Percentiles rank a stretch among this genome's conserved stretches.
Conservation (phyloP, 371 early-diverging fungal genomes). For the Mortierella sp. region DNA sequence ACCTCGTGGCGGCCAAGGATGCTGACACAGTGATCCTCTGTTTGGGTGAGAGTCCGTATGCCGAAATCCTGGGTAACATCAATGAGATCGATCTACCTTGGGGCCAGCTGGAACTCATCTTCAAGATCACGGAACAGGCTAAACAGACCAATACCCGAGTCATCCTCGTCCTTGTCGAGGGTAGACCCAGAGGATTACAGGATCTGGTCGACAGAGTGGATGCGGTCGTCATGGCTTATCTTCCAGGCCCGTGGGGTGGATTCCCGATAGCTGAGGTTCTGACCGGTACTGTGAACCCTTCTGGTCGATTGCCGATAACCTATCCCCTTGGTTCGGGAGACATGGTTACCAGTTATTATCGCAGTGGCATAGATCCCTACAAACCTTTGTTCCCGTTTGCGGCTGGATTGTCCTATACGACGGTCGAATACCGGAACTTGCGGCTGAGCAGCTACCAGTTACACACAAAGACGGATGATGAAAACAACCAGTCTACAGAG, state of each 20-base stretch:
- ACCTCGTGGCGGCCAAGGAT: slow-evolving; percentile 49
- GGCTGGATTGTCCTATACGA: slow-evolving; percentile 70
- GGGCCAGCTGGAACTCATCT: slow-evolving; percentile 60
- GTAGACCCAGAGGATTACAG: slow-evolving; percentile 67
- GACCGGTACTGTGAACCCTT: slow-evolving; percentile 61
- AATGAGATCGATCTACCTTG: slow-evolving; percentile 59
- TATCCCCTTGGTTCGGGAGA: slow-evolving; percentile 65
- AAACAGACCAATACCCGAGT: slow-evolving; percentile 54
- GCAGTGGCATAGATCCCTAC: slow-evolving; percentile 33
- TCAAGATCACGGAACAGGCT: slow-evolving; percentile 16
- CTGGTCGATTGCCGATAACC: slow-evolving; percentile 62
- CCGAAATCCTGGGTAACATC: slow-evolving; percentile 68
- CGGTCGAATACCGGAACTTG: slow-evolving; percentile 60
- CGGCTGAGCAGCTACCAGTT: slow-evolving; percentile 32
- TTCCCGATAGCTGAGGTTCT: slow-evolving; percentile 63
- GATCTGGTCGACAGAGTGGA: slow-evolving; percentile 56
- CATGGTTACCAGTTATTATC: slow-evolving; percentile 46
- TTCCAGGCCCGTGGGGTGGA: slow-evolving; percentile 74
- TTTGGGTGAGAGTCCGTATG: slow-evolving; percentile 64
- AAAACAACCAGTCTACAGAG: neutral
- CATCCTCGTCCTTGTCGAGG: slow-evolving; percentile 65
- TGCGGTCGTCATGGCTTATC: slow-evolving; percentile 63
- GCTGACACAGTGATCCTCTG: slow-evolving; percentile 61
- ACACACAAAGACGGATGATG: slow-evolving; percentile 8
- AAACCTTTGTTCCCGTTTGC: slow-evolving; percentile 72